A percentile compares a stretch with the other conserved stretches of the same genome.
These are phyloP conservation scores for Penicillium lagena DNA, from an alignment of 495 filamentous ascomycete genomes.

Conservation along the genomic window DNA sequence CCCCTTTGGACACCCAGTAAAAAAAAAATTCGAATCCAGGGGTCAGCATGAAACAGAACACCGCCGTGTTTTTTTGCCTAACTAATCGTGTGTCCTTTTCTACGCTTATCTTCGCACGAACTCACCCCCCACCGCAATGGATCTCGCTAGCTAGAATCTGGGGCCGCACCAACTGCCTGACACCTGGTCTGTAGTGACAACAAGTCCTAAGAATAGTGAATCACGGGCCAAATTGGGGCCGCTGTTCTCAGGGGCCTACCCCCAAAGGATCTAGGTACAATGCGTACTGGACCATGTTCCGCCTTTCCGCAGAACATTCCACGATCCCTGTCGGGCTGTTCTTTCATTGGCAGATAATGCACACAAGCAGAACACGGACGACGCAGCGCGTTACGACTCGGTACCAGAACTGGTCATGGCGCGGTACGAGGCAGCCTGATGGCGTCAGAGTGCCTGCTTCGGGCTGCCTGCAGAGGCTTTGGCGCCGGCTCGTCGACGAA, in stretches of 20 bases:
- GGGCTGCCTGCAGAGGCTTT: conserved; percentile 21
- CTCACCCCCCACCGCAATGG: conserved; percentile 19
- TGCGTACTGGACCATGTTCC: too few species aligned
- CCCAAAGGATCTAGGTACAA: background rate
- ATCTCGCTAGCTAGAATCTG: conserved; percentile 26
- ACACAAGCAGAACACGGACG: background rate
- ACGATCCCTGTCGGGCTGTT: conserved; percentile 14
- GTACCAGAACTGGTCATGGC: conserved; percentile 8
- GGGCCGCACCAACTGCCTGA: conserved; percentile 19
- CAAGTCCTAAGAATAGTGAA: too few species aligned
- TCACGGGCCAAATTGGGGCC: too few species aligned
- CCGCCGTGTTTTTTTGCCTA: too few species aligned
- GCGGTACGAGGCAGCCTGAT: conserved; percentile 8
- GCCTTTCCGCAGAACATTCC: conserved; percentile 11
- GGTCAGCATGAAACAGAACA: background rate
- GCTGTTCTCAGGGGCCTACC: background rate
- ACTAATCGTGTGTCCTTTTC: too few species aligned
- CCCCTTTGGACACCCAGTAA: too few species aligned
- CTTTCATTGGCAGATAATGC: conserved; percentile 10
- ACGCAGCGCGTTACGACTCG: too few species aligned
- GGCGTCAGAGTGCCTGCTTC: conserved; percentile 24
- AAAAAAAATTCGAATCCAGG: too few species aligned
- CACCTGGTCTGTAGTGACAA: background rate
- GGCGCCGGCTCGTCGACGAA: conserved; percentile 11
- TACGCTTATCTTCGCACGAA: conserved; percentile 7